These are phyloP conservation scores for Gymnopilus junonius DNA, from an alignment of 768 basidiomycete genomes.

Conservation along the genomic window DNA sequence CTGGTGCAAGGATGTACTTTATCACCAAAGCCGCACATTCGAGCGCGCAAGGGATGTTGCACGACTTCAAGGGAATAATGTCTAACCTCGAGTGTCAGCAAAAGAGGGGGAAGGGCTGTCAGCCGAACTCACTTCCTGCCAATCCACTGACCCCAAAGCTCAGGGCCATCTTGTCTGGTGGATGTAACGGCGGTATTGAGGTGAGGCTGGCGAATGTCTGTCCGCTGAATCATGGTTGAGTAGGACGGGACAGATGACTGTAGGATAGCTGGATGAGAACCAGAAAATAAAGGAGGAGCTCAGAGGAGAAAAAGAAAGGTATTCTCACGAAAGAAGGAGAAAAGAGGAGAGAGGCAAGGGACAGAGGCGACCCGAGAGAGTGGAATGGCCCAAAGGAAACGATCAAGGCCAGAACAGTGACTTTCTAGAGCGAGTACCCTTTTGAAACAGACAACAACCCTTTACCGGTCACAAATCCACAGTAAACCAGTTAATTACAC, in stretches of 20 bases:
- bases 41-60: conserved; percentile 87
- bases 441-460: conserved; percentile 9
- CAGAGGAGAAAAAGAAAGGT: conserved; percentile 5
- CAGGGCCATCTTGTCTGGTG: conserved; percentile 47
- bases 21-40: conserved; percentile 97
- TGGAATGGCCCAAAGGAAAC: conserved; percentile 39
- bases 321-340: conserved; percentile 20
- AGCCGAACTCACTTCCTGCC: conserved; percentile 53
- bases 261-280: conserved; percentile 13
- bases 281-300: conserved; percentile 11
- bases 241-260: not conserved
- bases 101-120: conserved; percentile 10
- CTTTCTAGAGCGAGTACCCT: not conserved
- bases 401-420: conserved; percentile 22
- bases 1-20: conserved; percentile 58
- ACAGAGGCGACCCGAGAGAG: conserved; percentile 42
- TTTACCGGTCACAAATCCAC: not conserved
- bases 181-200: conserved; percentile 34
- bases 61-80: conserved; percentile 85
- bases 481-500: conserved; percentile 3
- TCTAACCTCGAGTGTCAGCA: conserved; percentile 41
- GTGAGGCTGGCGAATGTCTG: conserved; percentile 49
- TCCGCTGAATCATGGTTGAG: conserved; percentile 68
- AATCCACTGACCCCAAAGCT: conserved; percentile 75
- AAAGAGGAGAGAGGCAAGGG: conserved; percentile 24